Evolutionary conservation across 1,284 basidiomycete genomes (phyloP), one percentile per base, ranked within the genome.

Genomic region (Pseudozyma flocculosa): DNA sequence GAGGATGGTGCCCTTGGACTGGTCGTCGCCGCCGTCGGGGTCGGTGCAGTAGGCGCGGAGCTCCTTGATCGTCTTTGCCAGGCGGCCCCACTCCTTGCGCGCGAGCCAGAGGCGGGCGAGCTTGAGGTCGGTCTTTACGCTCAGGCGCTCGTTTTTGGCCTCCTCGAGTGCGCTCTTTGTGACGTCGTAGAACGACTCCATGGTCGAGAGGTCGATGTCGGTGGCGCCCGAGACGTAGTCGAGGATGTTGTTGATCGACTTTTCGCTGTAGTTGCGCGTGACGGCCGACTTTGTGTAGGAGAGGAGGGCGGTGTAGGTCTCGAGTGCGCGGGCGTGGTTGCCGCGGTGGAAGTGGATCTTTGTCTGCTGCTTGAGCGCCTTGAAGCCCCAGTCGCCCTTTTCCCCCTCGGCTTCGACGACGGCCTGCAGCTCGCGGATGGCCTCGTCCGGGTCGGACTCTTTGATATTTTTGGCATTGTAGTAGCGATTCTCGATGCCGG

Each of bases 401-500:
- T 92, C 88, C 26, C 86, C 82, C 76, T 98, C 92, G 55, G 88
- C 86, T 42, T 92, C 87, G 1, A 95, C 88, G 50, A 98, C 94
- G 19, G 83, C 83, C 47, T 85, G 83, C 78, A 96, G 92, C 49
- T 92, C 91, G 64, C 87, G 87, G 63, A 97, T 77, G 0, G 94
- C 93, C 41, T 85, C 88, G 72, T 93, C 88, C 15, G 92, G 88
- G 63, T 89, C 87, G 68, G 94, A 90, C 59, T 92, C 90, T 77
- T 96, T 96, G 80, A 92, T 87, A 38, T 91, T 86, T 79, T 98
- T 99, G 13, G 95, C 95, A 46, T 88, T 89, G 80, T 98, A 98
- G 81, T 99, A 99, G 84, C 92, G 86, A 76, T 99, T 99, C 82
- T 99, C 95, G 41, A 96, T 86, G 78, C 96, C 93, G n/a, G 87